phyloP scores from a whole-genome alignment of 2,329 filamentous ascomycete species.

The Cladosporium velox region DNA sequence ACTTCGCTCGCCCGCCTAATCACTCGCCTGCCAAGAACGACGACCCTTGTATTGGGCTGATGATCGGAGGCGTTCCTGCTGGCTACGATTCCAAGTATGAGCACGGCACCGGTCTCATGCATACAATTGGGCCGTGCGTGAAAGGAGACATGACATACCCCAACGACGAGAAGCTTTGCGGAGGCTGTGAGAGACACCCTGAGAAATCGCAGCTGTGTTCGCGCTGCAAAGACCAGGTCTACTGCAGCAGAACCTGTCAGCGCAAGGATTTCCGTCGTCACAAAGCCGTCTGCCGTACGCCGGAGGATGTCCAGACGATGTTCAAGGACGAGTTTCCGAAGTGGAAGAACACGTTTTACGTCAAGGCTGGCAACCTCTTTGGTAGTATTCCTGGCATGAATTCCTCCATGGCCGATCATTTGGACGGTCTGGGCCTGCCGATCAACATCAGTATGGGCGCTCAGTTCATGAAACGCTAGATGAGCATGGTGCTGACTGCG shows the following conservation, averaged over 20 bases:
- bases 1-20: background rate
- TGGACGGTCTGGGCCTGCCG: background rate
- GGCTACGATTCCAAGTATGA: background rate
- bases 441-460: background rate
- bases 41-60: background rate
- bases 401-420: background rate
- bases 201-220: background rate
- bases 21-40: background rate
- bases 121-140: background rate
- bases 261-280: background rate
- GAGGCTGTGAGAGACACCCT: background rate
- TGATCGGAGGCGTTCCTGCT: background rate
- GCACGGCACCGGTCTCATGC: background rate
- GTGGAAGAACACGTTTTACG: background rate
- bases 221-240: conserved; percentile 2
- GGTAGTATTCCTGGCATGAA: background rate
- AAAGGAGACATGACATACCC: background rate
- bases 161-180: background rate
- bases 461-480: background rate
- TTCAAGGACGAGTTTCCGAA: background rate
- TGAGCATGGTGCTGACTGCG: background rate
- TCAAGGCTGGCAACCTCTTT: background rate
- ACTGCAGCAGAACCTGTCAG: conserved; percentile 10
- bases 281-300: conserved; percentile 1
- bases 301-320: background rate